Evolutionary conservation across 148 eudicot genomes (phyloP), one percentile per base, ranked within the genome.

Genomic region (Vaccinium vitisidaea): DNA sequence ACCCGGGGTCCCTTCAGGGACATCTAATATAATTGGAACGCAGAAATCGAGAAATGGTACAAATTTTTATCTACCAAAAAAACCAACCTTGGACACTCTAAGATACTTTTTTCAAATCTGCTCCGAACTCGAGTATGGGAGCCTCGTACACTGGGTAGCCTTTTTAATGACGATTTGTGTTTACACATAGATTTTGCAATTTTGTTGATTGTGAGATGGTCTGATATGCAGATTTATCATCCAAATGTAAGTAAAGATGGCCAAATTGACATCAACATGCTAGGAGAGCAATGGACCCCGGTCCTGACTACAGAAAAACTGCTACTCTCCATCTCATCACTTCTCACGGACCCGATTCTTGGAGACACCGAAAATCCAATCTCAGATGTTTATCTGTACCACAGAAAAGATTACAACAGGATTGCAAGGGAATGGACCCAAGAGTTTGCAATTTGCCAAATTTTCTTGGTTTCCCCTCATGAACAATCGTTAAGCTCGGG

Each of bases 221-320:
- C 3, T 54, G 39, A 30, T 79, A 16, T 9, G 82, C 82, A 80
- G 82, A n/a, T 80, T 58, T 80, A 80, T 59, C 82, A 80, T 80
- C 82, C 82, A 59, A 58, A 80, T 21, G 36, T 80, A 30, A 21
- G 5, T 10, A 8, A 36, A 59, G 82, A 80, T 80, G 82, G 82
- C 27, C 19, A 1, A 39, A 59, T 80, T 32, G 6, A 32, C 55
- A 36, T 80, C 52, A 14, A 59, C 70, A 80, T 80, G 32, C 69
- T 79, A 0, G 27, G 71, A 80, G 82, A 58, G 50, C 49, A 59
- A 4, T 80, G 82, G 82, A 80, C 52, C 32, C 82, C 82, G 59
- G 52, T 50, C 16, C 30, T 21, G 50, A 39, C 69, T n/a, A 59
- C 30, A 4, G 82, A 80, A 39, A 59, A 61, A 21, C 13, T 80